Base-by-base conservation (phyloP, 495 filamentous ascomycete species). In the Neurospora cerealis region DNA sequence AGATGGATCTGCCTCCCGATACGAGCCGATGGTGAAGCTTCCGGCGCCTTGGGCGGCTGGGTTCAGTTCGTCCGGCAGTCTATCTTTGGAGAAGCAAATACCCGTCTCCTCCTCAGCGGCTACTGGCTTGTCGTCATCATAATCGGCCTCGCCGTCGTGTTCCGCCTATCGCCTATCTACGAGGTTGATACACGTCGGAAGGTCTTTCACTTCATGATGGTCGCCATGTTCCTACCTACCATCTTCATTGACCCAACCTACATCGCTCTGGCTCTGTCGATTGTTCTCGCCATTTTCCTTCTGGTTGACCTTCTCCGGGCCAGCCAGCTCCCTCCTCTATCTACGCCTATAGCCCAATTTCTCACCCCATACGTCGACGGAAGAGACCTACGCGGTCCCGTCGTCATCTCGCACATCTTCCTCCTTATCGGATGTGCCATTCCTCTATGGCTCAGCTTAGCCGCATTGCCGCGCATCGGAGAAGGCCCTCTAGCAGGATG, bases 121-220 rank as follows among this genome's bases (percentile, higher is more conserved):
- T 95, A 97, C 86, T 98, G 91, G 83, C 34, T 90, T 10, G 39
- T 80, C 54, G 87, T 96, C 40, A 84, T 99, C 40, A 78, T 86
- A 32, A 76, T 89, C 9, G 96, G 95, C 2, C 85, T 99, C 48
- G 82, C 87, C 3, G 81, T 92, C 4, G 93, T 98, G 5, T 87
- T 93, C 73, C 88, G 87, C 41, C 85, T 98, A 36, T 92, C 91
- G 44, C 81, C 89, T 17, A 79, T 92, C 71, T 88, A 83, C 76
- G 93, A 97, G 82, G 94, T 98, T 42, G 96, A 99, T 82, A 99
- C 96, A 4, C 88, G 96, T n/a, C 89, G 96, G 44, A 99, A 99
- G 82, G 92, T 99, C 11, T 99, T 99, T 82, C 96, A 99, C 81
- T 96, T 95, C 75, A 97, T 94, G 89, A 97, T 98, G 89, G 94